Conservation (phyloP, 1,284 basidiomycete species). For the Ganoderma lucidum region DNA sequence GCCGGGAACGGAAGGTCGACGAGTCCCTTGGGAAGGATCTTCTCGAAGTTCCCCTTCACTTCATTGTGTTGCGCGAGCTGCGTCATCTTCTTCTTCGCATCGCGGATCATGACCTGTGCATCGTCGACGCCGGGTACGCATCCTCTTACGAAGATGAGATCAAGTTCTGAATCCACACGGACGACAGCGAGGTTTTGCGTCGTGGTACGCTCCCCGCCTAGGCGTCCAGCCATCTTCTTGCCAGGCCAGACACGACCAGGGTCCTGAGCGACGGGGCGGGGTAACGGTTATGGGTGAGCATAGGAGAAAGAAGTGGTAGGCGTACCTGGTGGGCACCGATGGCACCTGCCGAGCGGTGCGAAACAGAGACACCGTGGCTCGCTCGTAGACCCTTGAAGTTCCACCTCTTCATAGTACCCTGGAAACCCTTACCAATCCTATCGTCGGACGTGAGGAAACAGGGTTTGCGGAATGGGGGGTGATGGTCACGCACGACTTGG, state of each 20-base stretch:
- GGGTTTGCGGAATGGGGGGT: background rate
- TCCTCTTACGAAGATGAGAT: slow-evolving; percentile 88
- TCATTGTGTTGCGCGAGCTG: slow-evolving; percentile 70
- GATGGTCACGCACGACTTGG: slow-evolving; percentile 78
- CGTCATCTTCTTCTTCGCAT: slow-evolving; percentile 87
- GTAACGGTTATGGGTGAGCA: background rate
- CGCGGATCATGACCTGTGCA: slow-evolving; percentile 74
- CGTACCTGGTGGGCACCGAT: slow-evolving; percentile 95
- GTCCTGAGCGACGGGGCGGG: slow-evolving; percentile 63
- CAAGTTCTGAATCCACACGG: slow-evolving; percentile 85
- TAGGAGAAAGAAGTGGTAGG: background rate
- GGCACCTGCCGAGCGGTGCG: slow-evolving; percentile 93
- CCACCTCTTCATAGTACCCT: slow-evolving; percentile 98
- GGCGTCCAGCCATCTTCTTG: slow-evolving; percentile 97
- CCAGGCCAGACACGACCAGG: slow-evolving; percentile 96
- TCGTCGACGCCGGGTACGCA: slow-evolving; percentile 81
- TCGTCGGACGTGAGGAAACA: slow-evolving; percentile 5
- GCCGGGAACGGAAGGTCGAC: slow-evolving; percentile 91
- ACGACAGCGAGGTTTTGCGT: slow-evolving; percentile 91
- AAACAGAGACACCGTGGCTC: slow-evolving; percentile 96
- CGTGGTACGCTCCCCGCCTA: slow-evolving; percentile 88
- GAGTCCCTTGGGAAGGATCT: slow-evolving; percentile 86
- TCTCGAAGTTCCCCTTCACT: slow-evolving; percentile 80
- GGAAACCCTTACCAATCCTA: slow-evolving; percentile 97
- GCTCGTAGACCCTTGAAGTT: slow-evolving; percentile 92